phyloP scores from a whole-genome alignment of 805 yeast species.

The Brettanomyces anomalus region DNA sequence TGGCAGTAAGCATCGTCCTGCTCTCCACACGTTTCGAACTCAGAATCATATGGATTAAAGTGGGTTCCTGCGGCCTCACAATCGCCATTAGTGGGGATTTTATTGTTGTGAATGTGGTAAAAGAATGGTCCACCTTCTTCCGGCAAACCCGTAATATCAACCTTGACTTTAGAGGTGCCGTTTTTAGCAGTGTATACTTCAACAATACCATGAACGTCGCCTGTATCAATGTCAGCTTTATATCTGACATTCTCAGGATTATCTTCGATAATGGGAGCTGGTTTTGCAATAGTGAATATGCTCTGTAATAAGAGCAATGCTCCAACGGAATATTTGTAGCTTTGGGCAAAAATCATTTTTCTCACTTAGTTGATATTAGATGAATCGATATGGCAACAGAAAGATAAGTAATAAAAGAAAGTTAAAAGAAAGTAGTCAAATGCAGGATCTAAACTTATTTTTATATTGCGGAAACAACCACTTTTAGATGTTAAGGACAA shows the following conservation, averaged over 20 bases:
- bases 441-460: too few relatives aligned
- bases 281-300: slow-evolving; percentile 6
- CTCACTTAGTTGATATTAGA: too few relatives aligned
- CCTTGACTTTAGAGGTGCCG: slow-evolving; percentile 54
- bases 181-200: slow-evolving; percentile 48
- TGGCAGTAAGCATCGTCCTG: slow-evolving; percentile 49
- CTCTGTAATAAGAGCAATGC: background rate
- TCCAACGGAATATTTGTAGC: too few relatives aligned
- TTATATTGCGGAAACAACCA: too few relatives aligned
- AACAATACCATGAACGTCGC: slow-evolving; percentile 39
- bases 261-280: slow-evolving; percentile 42
- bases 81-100: slow-evolving; percentile 40
- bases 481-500: too few relatives aligned
- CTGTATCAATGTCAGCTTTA: slow-evolving; percentile 47
- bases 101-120: slow-evolving; percentile 57
- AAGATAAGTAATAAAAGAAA: too few relatives aligned
- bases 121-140: slow-evolving; percentile 56
- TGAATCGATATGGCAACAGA: too few relatives aligned
- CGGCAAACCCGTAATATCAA: slow-evolving; percentile 66
- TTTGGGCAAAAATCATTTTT: too few relatives aligned
- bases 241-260: slow-evolving; percentile 45
- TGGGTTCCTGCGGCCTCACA: slow-evolving; percentile 51
- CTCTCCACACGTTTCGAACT: slow-evolving; percentile 38
- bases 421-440: too few relatives aligned
- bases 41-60: slow-evolving; percentile 57